These are phyloP conservation scores for Ochromonas danica DNA, from an alignment of 108 stramenopile species.

Conservation along the genomic window DNA sequence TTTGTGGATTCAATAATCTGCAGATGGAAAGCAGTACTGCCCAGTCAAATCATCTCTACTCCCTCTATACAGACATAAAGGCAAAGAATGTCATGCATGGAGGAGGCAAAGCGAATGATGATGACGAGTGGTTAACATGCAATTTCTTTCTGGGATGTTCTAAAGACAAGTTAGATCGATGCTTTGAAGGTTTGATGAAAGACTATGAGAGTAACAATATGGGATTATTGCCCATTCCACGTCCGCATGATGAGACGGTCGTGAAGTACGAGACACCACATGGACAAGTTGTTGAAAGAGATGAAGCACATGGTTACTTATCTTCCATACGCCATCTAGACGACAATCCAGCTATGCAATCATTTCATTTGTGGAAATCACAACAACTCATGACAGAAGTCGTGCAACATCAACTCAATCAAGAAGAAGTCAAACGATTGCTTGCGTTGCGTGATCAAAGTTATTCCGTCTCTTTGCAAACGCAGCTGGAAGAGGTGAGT, in stretches of 20 bases:
- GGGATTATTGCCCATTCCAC: too few relatives aligned
- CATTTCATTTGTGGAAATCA: background rate
- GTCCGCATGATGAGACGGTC: too few relatives aligned
- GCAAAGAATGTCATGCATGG: too few relatives aligned
- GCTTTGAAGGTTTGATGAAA: too few relatives aligned
- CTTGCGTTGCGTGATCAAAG: background rate
- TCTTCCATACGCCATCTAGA: background rate
- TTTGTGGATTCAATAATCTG: conserved; percentile 25
- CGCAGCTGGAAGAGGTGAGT: too few relatives aligned
- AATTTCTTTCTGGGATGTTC: background rate
- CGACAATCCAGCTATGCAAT: background rate
- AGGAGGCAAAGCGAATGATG: background rate
- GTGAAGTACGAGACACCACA: too few relatives aligned
- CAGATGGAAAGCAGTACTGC: background rate
- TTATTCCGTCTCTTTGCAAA: background rate
- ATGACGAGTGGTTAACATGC: conserved; percentile 29
- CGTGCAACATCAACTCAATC: background rate
- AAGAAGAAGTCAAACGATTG: background rate
- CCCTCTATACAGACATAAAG: background rate
- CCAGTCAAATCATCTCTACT: background rate
- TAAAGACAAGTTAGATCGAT: conserved; percentile 19
- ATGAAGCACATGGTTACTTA: background rate
- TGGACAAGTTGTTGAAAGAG: too few relatives aligned
- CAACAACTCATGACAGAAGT: background rate
- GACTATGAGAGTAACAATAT: too few relatives aligned